Percentiles rank a stretch among this genome's conserved stretches.
phyloP scores from a whole-genome alignment of 169 alveolate species.

The Eimeria necatrix region DNA sequence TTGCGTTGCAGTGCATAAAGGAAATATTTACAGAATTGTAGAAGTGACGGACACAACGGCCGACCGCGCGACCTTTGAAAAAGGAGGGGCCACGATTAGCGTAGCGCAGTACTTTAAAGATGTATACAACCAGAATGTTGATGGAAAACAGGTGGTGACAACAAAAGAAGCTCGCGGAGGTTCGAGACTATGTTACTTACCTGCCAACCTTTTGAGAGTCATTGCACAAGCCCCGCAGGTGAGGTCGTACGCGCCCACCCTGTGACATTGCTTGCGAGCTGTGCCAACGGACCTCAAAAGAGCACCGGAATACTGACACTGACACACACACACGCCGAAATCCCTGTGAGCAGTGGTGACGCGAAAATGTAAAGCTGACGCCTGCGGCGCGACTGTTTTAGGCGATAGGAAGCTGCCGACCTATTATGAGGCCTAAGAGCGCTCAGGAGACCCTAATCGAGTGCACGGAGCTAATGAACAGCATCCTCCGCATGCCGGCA shows the following conservation, averaged over 20 bases:
- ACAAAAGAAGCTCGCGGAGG: slow-evolving; percentile 68
- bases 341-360: too few relatives aligned
- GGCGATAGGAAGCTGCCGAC: slow-evolving; percentile 34
- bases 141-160: slow-evolving; percentile 13
- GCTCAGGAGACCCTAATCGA: slow-evolving; percentile 70
- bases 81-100: slow-evolving; percentile 26
- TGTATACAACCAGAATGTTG: slow-evolving; percentile 52
- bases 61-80: slow-evolving; percentile 62
- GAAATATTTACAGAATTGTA: slow-evolving; percentile 57
- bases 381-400: not conserved
- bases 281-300: too few relatives aligned
- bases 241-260: not conserved
- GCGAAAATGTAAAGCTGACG: too few relatives aligned
- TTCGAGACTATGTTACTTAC: slow-evolving; percentile 57
- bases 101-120: slow-evolving; percentile 66
- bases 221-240: slow-evolving; percentile 66
- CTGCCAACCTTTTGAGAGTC: slow-evolving; percentile 58
- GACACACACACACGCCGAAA: too few relatives aligned
- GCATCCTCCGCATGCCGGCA: slow-evolving; percentile 66
- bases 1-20: slow-evolving; percentile 66
- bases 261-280: not conserved
- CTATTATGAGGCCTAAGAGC: slow-evolving; percentile 36
- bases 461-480: slow-evolving; percentile 44
- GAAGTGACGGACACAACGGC: slow-evolving; percentile 61
- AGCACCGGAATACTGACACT: too few relatives aligned